A percentile compares a stretch with the other conserved stretches of the same genome.
Conservation (phyloP, 2,329 filamentous ascomycete genomes). For the Talaromyces sp. region DNA sequence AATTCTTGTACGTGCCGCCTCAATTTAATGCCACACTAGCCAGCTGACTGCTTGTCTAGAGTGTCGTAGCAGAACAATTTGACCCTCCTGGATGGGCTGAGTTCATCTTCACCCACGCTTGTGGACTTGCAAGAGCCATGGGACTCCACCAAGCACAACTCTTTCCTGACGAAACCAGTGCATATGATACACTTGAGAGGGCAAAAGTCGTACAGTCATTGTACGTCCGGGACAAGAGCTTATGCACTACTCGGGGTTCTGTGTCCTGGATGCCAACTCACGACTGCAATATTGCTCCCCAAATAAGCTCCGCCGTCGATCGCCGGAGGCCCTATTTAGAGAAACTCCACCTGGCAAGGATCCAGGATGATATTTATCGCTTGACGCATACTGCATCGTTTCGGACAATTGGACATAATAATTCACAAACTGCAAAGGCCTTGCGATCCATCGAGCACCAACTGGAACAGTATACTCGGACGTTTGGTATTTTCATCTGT, state of each 20-base stretch:
- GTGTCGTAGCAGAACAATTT: slow-evolving; percentile 18
- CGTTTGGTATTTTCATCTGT: no score
- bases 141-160: slow-evolving; percentile 15
- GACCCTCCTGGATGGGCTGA: slow-evolving; percentile 16
- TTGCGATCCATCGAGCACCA: no score
- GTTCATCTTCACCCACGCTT: slow-evolving; percentile 18
- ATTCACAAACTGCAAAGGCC: no score
- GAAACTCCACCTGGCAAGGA: background rate
- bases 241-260: slow-evolving; percentile 16
- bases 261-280: slow-evolving; percentile 18
- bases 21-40: no score
- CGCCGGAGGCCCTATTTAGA: background rate
- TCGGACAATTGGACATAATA: no score
- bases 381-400: background rate
- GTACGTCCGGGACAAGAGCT: slow-evolving; percentile 19
- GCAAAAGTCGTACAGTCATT: slow-evolving; percentile 18
- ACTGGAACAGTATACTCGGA: no score
- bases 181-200: slow-evolving; percentile 15
- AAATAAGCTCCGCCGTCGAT: background rate
- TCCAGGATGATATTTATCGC: background rate
- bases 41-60: background rate
- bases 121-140: slow-evolving; percentile 18
- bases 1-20: no score
- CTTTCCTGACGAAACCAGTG: background rate
- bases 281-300: slow-evolving; percentile 14